Base-by-base conservation (phyloP, 495 filamentous ascomycete genomes). In the Podospora didyma region DNA sequence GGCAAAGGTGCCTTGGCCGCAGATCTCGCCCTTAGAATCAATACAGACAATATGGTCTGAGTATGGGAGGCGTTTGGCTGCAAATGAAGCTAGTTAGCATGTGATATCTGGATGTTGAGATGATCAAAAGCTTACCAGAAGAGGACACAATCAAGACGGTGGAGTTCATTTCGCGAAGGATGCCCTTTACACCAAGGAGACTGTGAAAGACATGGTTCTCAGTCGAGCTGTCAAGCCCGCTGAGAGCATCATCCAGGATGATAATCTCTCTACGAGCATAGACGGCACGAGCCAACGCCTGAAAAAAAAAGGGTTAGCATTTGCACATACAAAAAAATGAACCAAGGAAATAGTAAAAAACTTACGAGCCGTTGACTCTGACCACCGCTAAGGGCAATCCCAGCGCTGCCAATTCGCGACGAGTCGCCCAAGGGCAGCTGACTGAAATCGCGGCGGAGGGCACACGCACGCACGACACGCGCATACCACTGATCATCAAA, bases 161-260 rank as follows among this genome's bases (percentile, higher is more conserved):
- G 19, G 79, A 64, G 4, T 71, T 63, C 24, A 75, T 66, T 28
- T 73, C 65, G 14, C 79, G 75, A 7, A 37, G 9, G 5, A 87
- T 63, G 12, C 82, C 81, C n/a, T 78, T 53, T 7, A 59, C 54
- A 5, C 82, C 82, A 45, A 86, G 64, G 1, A 87, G 59, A 42
- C 67, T 70, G 56, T 80, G 70, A 63, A 85, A 86, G 24, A 87
- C 76, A 16, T 75, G 72, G 19, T 79, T 75, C 62, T 84, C 84
- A 0, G 83, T 88, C 0, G 74, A 67, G 0, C 72, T 64, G 62
- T 87, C 85, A 6, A 88, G 73, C 9, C 82, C 82, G 54, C 79
- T 82, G 23, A 68, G 46, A 17, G 55, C 51, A 39, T 68, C 65
- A 39, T 68, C 65, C 21, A 68, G 12, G 9, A 68, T 56, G 22